phyloP scores from a whole-genome alignment of 1,284 basidiomycete genomes.

The Boletus calvinii region DNA sequence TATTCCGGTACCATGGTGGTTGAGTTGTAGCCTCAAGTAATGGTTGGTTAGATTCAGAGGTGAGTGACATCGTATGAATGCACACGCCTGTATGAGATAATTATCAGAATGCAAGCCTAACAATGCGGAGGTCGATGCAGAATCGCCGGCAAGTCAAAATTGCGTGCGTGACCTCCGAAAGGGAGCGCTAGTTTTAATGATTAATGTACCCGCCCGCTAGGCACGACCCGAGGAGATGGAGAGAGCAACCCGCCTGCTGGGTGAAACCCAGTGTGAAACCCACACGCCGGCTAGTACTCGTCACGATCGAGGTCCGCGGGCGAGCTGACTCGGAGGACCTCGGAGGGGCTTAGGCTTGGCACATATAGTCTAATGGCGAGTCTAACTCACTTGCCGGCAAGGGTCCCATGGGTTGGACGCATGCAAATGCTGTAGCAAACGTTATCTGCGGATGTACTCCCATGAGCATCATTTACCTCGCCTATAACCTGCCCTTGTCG shows the following conservation, averaged over 20 bases:
- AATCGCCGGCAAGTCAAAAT: not conserved
- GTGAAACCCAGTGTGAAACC: not conserved
- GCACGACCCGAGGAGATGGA: not conserved
- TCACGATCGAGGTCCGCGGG: not conserved
- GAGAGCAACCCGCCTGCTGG: not conserved
- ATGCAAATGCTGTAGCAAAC: not conserved
- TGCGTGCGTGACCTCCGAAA: not conserved
- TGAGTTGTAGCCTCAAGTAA: not conserved
- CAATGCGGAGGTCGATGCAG: not conserved
- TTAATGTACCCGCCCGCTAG: not conserved
- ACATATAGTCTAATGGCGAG: not conserved
- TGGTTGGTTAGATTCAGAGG: not conserved
- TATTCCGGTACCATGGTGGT: not conserved
- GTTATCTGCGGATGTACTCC: not conserved
- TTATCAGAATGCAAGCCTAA: not conserved
- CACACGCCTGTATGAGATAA: not conserved
- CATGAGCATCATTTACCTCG: not conserved
- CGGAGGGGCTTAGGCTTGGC: not conserved
- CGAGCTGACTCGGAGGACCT: not conserved
- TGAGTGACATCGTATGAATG: not conserved
- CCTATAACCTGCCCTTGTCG: not conserved
- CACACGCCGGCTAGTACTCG: not conserved
- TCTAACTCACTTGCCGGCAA: not conserved
- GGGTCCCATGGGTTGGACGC: not conserved
- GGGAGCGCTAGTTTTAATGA: not conserved